Evolutionary conservation across 768 basidiomycete genomes (phyloP).

Genomic region (Xerocomus spinulosus): DNA sequence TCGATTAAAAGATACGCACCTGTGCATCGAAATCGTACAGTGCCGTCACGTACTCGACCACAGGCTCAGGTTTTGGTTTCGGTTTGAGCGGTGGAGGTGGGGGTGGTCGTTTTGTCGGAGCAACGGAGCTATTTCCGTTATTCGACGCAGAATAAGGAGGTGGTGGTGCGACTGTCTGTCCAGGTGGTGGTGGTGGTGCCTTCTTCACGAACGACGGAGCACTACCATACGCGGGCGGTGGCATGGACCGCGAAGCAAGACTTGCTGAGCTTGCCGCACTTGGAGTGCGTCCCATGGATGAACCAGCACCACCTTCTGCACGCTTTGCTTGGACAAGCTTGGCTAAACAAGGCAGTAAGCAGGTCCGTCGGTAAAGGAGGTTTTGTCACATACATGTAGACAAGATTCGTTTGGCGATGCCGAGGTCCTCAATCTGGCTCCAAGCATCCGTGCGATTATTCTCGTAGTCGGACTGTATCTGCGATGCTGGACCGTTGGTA

Average conservation of each 20-base stretch:
- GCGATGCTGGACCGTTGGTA: conserved; percentile 55
- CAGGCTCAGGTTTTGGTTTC: conserved; percentile 68
- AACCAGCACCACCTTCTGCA: conserved; percentile 25
- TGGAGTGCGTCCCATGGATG: conserved; percentile 34
- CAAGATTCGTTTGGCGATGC: conserved; percentile 77
- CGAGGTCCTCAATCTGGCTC: conserved; percentile 71
- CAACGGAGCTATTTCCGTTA: conserved; percentile 25
- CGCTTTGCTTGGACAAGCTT: conserved; percentile 62
- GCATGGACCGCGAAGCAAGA: conserved; percentile 20
- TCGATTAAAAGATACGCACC: conserved; percentile 35
- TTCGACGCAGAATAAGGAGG: conserved; percentile 30
- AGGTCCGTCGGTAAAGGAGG: not conserved
- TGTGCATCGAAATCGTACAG: conserved; percentile 94
- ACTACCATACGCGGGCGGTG: conserved; percentile 20
- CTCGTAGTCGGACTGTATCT: conserved; percentile 77
- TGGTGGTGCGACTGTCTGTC: conserved; percentile 40
- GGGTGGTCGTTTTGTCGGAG: conserved; percentile 67
- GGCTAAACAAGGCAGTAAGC: conserved; percentile 38
- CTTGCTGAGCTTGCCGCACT: conserved; percentile 26
- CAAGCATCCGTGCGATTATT: conserved; percentile 79
- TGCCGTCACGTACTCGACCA: conserved; percentile 78
- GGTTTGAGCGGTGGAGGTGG: conserved; percentile 91
- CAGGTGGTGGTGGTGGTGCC: conserved; percentile 36
- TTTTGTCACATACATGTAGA: conserved; percentile 66
- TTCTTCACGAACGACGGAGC: conserved; percentile 38